Evolutionary conservation across 2,329 filamentous ascomycete genomes (phyloP), one percentile per base, ranked within the genome.

Genomic region (Macrophomina phaseolina): DNA sequence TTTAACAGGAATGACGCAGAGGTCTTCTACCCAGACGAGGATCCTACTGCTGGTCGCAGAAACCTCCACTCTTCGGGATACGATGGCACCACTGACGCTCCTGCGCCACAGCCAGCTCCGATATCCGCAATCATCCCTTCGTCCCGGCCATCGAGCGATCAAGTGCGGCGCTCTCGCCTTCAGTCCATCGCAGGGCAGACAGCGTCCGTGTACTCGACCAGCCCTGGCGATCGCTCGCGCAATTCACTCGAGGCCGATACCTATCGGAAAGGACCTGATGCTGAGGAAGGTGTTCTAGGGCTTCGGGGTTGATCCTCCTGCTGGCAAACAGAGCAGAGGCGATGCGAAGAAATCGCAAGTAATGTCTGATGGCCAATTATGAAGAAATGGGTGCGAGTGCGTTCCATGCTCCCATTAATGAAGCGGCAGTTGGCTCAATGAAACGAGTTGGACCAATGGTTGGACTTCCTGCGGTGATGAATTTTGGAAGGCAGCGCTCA

Each of bases 1-100:
- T 78, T 80, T 69, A 80, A 83, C 72, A 81, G 81, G 34, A 77
- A 76, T 32, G 78, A 79, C 63, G 77, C 75, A 16, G 78, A 80
- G 23, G 69, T 71, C 28, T 77, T 77, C 62, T 48, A 73, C 28
- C 74, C 74, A 12, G 75, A 78, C 60, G 77, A 80, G 71, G 77
- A 79, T 7, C 75, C 66, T 3, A 45, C 4, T 16, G 32, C 56
- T 36, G 42, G 9, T 11, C 49, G 34, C 49, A 49, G 38, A 45
- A 16, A 14, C 34, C 62, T 9, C 5, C n/a, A 14, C 14, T 40
- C 62, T 9, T 48, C 48, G 11, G n/a, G 28, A 7, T 64, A 55
- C n/a, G 52, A 56, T 30, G 52, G 62, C 32, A 23, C 48, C 16
- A 12, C 49, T 6, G 49, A 53, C 4, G 14, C 23, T 30, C 40